Percentiles rank a stretch among this genome's conserved stretches.
Evolutionary conservation across 805 yeast species (phyloP).

Genomic region (Ogataea allantospora): DNA sequence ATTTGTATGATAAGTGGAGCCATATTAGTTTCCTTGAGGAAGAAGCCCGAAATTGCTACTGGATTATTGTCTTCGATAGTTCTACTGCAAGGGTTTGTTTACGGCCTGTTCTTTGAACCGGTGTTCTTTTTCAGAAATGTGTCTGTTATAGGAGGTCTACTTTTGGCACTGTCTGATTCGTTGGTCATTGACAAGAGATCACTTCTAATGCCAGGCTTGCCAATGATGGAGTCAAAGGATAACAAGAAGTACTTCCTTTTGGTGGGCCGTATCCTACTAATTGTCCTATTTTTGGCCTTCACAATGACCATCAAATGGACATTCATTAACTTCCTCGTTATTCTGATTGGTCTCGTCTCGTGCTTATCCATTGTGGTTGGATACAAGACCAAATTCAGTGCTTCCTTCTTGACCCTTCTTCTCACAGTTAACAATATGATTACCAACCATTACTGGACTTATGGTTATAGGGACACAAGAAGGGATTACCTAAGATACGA

Average conservation of each 20-base stretch:
- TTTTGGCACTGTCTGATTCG: constrained; percentile 84
- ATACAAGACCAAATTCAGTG: constrained; percentile 87
- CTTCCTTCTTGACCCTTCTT: constrained; percentile 64
- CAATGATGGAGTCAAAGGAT: constrained; percentile 69
- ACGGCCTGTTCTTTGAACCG: constrained; percentile 81
- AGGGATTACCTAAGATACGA: constrained; percentile 91
- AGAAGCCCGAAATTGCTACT: constrained; percentile 68
- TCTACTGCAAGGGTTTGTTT: constrained; percentile 78
- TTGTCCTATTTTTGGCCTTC: constrained; percentile 81
- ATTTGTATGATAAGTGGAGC: constrained; percentile 73
- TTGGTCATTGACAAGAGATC: constrained; percentile 72
- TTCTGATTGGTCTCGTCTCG: constrained; percentile 65
- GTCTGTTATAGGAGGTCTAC: constrained; percentile 87
- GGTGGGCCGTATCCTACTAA: constrained; percentile 84
- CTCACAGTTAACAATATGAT: constrained; percentile 73
- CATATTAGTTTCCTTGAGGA: constrained; percentile 64
- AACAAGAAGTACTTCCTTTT: constrained; percentile 76
- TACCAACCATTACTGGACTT: constrained; percentile 87
- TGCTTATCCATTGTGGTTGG: constrained; percentile 85
- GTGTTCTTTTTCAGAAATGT: constrained; percentile 82
- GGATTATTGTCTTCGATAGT: constrained; percentile 68
- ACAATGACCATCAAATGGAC: constrained; percentile 76
- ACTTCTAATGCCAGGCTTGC: constrained; percentile 70
- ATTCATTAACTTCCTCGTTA: constrained; percentile 57
- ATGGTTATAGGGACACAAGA: constrained; percentile 64